A percentile compares a stretch with the other conserved stretches of the same genome.
Evolutionary conservation across 768 basidiomycete genomes (phyloP).

Genomic region (Kwoniella europaea): DNA sequence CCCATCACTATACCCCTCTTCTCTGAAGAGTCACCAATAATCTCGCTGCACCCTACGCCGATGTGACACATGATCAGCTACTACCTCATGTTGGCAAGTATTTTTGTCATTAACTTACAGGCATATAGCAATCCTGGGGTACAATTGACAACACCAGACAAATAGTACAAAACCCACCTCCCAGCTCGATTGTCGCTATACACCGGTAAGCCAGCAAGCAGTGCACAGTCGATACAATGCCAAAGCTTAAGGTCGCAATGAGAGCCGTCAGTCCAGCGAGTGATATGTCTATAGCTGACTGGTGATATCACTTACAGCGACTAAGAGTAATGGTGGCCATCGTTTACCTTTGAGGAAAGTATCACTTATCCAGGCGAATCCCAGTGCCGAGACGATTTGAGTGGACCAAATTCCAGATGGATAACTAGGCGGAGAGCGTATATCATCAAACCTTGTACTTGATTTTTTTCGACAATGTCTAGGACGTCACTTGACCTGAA

Average conservation of each 20-base stretch:
- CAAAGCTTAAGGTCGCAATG: neutral
- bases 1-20: constrained; percentile 34
- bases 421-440: constrained; percentile 11
- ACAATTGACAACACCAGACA: constrained; percentile 30
- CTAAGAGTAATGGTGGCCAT: constrained; percentile 38
- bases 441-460: neutral
- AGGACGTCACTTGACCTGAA: neutral
- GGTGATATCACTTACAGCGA: constrained; percentile 20
- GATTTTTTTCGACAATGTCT: neutral
- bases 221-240: constrained; percentile 20
- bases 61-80: too few species aligned
- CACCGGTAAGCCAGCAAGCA: constrained; percentile 26
- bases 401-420: constrained; percentile 32
- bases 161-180: constrained; percentile 33
- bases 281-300: too few species aligned
- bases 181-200: constrained; percentile 19
- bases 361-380: constrained; percentile 41
- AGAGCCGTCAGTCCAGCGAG: neutral
- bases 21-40: constrained; percentile 28
- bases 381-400: constrained; percentile 34
- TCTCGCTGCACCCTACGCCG: constrained; percentile 27
- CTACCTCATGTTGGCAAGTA: too few species aligned
- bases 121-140: constrained; percentile 30
- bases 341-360: constrained; percentile 30
- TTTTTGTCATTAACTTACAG: constrained; percentile 9